phyloP scores from a whole-genome alignment of 495 filamentous ascomycete species.

The Penicillium silybi region DNA sequence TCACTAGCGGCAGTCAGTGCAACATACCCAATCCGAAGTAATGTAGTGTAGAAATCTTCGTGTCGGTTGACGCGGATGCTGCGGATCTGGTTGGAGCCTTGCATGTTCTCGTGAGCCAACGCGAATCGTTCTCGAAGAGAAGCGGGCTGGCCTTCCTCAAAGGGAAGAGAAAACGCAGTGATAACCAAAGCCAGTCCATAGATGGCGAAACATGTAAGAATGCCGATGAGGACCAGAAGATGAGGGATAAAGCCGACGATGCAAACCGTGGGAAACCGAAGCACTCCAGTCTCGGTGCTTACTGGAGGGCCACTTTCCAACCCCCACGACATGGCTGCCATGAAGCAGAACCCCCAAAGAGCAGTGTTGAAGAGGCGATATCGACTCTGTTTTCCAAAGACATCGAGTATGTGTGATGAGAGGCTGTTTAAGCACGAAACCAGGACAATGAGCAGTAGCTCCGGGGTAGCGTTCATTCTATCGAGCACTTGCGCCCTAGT shows the following conservation, averaged over 20 bases:
- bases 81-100: slow-evolving; percentile 80
- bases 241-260: slow-evolving; percentile 95
- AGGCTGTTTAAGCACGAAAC: slow-evolving; percentile 87
- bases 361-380: slow-evolving; percentile 80
- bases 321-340: slow-evolving; percentile 73
- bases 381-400: slow-evolving; percentile 71
- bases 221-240: slow-evolving; percentile 74
- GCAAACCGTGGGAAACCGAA: slow-evolving; percentile 89
- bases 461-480: slow-evolving; percentile 76
- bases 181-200: slow-evolving; percentile 73
- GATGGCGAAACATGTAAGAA: slow-evolving; percentile 66
- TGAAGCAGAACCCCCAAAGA: slow-evolving; percentile 86
- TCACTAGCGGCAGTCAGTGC: slow-evolving; percentile 89
- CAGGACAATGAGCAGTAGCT: slow-evolving; percentile 79
- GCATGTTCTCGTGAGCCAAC: slow-evolving; percentile 80
- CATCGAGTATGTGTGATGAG: slow-evolving; percentile 76
- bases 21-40: slow-evolving; percentile 80
- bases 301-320: slow-evolving; percentile 54
- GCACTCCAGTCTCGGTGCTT: slow-evolving; percentile 43
- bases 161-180: slow-evolving; percentile 66
- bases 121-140: slow-evolving; percentile 54
- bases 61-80: slow-evolving; percentile 72
- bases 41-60: slow-evolving; percentile 92
- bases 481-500: slow-evolving; percentile 46
- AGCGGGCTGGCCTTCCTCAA: slow-evolving; percentile 27